Evolutionary conservation across 2,329 filamentous ascomycete species (phyloP).

Genomic region (Sporothrix mexicana): DNA sequence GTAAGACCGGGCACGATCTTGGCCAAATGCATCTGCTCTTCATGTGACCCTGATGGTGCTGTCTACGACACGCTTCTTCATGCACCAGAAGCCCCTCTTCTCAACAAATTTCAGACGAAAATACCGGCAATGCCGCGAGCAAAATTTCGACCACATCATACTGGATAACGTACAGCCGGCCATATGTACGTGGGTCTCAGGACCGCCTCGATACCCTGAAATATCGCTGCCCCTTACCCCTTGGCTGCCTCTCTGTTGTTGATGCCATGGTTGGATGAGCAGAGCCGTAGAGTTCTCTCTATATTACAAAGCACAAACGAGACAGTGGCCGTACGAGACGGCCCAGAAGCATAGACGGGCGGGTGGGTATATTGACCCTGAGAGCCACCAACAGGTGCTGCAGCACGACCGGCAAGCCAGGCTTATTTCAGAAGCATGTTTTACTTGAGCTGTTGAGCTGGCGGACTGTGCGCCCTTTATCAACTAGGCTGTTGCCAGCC

Average conservation of each 20-base stretch:
- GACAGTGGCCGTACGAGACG: too few relatives aligned
- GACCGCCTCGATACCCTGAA: neutral
- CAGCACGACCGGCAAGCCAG: neutral
- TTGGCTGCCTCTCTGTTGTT: neutral
- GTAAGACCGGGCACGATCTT: neutral
- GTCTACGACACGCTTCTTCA: too few relatives aligned
- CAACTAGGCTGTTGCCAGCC: neutral
- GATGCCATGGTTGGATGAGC: neutral
- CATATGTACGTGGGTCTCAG: neutral
- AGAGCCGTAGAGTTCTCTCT: neutral
- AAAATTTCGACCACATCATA: constrained; percentile 8
- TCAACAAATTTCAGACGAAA: neutral
- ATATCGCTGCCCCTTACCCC: neutral
- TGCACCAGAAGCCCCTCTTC: neutral
- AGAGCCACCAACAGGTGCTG: too few relatives aligned
- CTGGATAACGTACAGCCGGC: neutral
- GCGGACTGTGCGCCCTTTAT: neutral
- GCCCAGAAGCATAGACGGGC: too few relatives aligned
- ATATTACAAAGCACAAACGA: neutral
- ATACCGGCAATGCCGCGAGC: constrained; percentile 2
- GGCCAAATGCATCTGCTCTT: neutral
- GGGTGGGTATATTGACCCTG: too few relatives aligned
- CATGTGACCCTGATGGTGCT: neutral
- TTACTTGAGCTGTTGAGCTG: neutral
- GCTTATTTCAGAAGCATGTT: neutral